phyloP scores from a whole-genome alignment of 2,329 filamentous ascomycete species.

The Penicillium thymicola region DNA sequence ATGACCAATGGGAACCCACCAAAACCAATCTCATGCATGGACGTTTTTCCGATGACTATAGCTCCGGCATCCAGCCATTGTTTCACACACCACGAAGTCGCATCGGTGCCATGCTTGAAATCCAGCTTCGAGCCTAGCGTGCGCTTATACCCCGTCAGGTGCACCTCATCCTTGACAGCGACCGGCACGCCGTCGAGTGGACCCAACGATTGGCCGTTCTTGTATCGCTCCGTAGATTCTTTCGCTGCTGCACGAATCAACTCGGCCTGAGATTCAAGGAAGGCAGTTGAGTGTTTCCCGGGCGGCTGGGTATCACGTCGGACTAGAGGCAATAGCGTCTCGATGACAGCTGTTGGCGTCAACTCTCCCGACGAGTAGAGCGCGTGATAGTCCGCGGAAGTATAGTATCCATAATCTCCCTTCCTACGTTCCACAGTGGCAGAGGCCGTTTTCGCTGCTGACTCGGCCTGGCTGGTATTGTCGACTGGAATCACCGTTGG shows the following conservation, averaged over 20 bases:
- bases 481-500: conserved; percentile 54
- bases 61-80: conserved; percentile 72
- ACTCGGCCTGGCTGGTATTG: conserved; percentile 13
- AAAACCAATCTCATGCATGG: conserved; percentile 77
- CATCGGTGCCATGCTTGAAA: conserved; percentile 48
- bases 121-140: conserved; percentile 63
- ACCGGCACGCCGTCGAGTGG: conserved; percentile 79
- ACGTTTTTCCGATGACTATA: conserved; percentile 70
- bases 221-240: conserved; percentile 70
- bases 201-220: conserved; percentile 61
- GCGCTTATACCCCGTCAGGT: conserved; percentile 66
- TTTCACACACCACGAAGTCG: conserved; percentile 67
- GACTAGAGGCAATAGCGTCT: conserved; percentile 69
- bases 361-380: conserved; percentile 67
- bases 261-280: conserved; percentile 65
- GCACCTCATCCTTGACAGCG: conserved; percentile 77
- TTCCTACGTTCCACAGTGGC: conserved; percentile 36
- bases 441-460: conserved; percentile 16
- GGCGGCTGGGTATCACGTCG: conserved; percentile 54
- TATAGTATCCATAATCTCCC: conserved; percentile 55
- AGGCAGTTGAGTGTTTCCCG: conserved; percentile 67
- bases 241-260: conserved; percentile 64
- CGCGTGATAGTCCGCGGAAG: conserved; percentile 71
- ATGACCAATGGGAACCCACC: conserved; percentile 40
- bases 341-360: conserved; percentile 69